phyloP scores from a whole-genome alignment of 305 asterid species.

The Fraxinus xanthoxyloides region DNA sequence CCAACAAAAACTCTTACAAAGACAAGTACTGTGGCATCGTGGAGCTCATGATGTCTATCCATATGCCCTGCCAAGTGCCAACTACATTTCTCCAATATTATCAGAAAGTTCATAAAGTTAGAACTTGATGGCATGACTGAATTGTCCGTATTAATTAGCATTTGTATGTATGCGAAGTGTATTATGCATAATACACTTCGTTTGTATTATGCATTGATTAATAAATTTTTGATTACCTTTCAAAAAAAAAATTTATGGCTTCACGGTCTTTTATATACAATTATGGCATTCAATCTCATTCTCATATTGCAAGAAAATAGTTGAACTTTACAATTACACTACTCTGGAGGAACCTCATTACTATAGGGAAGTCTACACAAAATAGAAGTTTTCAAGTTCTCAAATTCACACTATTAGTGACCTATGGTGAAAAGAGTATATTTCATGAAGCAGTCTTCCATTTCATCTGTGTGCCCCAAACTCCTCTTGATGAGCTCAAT shows the following conservation, averaged over 20 bases:
- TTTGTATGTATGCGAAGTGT: background rate
- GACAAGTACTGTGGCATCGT: background rate
- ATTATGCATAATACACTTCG: no score
- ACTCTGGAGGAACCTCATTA: constrained; percentile 4
- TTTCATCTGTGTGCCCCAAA: constrained; percentile 8
- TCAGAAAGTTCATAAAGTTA: constrained; percentile 1
- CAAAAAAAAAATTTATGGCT: no score
- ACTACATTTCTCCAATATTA: background rate
- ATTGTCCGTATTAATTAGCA: background rate
- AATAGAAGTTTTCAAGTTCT: background rate
- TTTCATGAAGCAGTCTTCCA: background rate
- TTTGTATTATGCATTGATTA: no score
- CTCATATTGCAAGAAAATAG: background rate
- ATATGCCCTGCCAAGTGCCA: constrained; percentile 12
- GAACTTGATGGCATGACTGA: constrained; percentile 4
- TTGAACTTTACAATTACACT: background rate
- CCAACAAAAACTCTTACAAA: background rate
- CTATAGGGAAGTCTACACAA: background rate
- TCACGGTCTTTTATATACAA: background rate
- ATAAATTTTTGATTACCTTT: no score
- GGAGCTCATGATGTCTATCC: background rate
- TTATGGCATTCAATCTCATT: background rate
- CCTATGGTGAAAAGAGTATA: background rate
- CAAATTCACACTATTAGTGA: background rate
- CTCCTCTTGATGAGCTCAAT: constrained; percentile 12